Base-by-base conservation (phyloP, 83 land plant genomes). In the Picea abies region DNA sequence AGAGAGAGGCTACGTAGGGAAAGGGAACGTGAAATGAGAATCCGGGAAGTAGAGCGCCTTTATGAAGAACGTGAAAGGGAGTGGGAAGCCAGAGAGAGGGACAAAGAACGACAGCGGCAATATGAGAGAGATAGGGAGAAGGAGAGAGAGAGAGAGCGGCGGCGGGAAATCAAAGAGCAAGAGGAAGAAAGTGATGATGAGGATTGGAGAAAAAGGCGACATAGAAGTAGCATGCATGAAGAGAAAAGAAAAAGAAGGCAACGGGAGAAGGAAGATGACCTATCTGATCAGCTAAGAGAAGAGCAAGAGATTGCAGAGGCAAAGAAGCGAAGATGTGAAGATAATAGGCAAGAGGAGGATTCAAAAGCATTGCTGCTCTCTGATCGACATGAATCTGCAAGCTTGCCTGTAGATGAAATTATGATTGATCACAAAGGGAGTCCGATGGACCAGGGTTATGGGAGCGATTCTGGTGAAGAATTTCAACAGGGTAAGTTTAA, bases 61-160 rank as follows among this genome's bases (percentile, higher is more conserved):
- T 96, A 94, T 85, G 95, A 93, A 58, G 92, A 90, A 63, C 92
- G 93, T 69, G 89, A 91, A 29, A 88, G 89, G 79, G 99, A 96
- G 22, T 98, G 99, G 99, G 99, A 98, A 84, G 87, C 83, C 47
- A 88, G 97, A 79, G 99, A 98, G 86, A 89, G 91, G 78, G 99
- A 96, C 35, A 96, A 82, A 84, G 99, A 98, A 78, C 83, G 94
- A 14, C 89, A 86, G 83, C 86, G 99, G 68, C 90, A 87, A 79
- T 77, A 92, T 90, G 99, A 98, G 84, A 96, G 88, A 82, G 99
- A 98, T 49, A 90, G 92, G 80, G 98, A 96, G 83, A 98, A 96
- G 91, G 99, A 98, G 14, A 88, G 89, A 80, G 96, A 94, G 65
- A 90, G 93, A 20, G 92, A 96, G 29, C 76, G 97, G 23, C 84